phyloP scores from a whole-genome alignment of 2,329 filamentous ascomycete genomes.

The Fusarium clavum region DNA sequence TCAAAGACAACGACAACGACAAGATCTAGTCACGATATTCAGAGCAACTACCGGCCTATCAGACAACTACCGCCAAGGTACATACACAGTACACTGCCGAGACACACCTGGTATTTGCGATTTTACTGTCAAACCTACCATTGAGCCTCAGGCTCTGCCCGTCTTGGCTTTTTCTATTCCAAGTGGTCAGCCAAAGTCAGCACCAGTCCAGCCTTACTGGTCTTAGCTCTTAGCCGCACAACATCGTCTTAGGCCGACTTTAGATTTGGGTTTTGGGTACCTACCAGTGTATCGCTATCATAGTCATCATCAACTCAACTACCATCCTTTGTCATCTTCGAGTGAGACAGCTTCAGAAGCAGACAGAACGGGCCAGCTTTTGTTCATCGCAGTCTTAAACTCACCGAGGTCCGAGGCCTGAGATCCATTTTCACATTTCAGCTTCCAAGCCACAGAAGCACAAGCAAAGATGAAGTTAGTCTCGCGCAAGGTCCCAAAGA shows the following conservation, averaged over 20 bases:
- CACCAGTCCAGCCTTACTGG: conserved; percentile 21
- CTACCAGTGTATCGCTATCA: not conserved
- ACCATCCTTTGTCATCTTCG: not conserved
- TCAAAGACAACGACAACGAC: conserved; percentile 10
- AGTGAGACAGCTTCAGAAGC: not conserved
- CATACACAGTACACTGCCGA: not conserved
- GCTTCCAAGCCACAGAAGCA: conserved; percentile 31
- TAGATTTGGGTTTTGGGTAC: not conserved
- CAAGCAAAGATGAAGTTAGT: conserved; percentile 55
- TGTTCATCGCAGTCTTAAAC: conserved; percentile 22
- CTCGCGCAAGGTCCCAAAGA: conserved; percentile 52
- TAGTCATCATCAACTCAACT: conserved; percentile 13
- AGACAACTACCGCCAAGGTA: conserved; percentile 12
- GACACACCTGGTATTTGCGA: conserved; percentile 1
- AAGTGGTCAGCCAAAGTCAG: conserved; percentile 13
- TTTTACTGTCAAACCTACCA: not conserved
- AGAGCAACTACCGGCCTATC: conserved; percentile 17
- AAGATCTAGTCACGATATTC: conserved; percentile 3
- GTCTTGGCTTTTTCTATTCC: conserved; percentile 16
- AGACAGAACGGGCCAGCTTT: conserved; percentile 30
- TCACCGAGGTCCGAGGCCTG: conserved; percentile 29
- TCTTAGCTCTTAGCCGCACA: conserved; percentile 16
- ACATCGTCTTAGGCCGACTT: conserved; percentile 9
- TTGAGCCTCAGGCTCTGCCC: conserved; percentile 28
- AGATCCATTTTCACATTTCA: conserved; percentile 6